A percentile compares a stretch with the other conserved stretches of the same genome.
Conservation (phyloP, 768 basidiomycete species). For the Collybiopsis luxurians region DNA sequence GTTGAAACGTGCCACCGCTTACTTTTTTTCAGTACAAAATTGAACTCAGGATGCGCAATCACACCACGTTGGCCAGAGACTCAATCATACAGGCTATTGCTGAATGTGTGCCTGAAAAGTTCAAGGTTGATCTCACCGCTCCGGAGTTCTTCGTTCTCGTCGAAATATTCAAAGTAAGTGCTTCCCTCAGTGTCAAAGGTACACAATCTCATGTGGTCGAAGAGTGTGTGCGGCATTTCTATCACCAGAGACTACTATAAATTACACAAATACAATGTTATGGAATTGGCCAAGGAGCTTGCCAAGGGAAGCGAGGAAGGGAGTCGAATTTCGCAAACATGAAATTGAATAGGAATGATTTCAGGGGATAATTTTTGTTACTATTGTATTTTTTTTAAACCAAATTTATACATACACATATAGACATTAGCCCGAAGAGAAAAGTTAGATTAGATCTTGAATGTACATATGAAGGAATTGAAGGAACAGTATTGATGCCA, state of each 20-base stretch:
- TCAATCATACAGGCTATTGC: conserved; percentile 67
- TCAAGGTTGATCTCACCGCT: conserved; percentile 63
- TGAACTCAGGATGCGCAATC: conserved; percentile 73
- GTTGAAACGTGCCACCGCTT: not conserved
- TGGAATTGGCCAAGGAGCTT: conserved; percentile 60
- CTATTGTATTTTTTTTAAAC: not conserved
- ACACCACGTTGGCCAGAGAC: conserved; percentile 62
- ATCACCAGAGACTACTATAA: conserved; percentile 71
- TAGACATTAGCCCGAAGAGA: conserved; percentile 24
- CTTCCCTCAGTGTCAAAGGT: not conserved
- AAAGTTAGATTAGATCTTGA: not conserved
- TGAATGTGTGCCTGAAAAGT: conserved; percentile 63
- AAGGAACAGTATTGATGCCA: not conserved
- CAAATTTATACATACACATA: conserved; percentile 2
- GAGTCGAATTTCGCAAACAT: not conserved
- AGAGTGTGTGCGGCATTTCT: conserved; percentile 78
- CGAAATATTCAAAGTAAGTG: conserved; percentile 76
- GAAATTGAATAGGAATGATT: not conserved
- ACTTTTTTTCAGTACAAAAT: conserved; percentile 66
- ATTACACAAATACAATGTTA: conserved; percentile 75
- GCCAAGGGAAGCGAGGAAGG: conserved; percentile 13
- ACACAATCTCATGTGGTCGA: not conserved
- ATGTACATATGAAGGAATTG: not conserved
- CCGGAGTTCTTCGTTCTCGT: conserved; percentile 76
- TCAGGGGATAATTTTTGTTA: not conserved